Percentiles rank a stretch among this genome's conserved stretches.
phyloP scores from a whole-genome alignment of 495 filamentous ascomycete genomes.

The Neurospora sp. region DNA sequence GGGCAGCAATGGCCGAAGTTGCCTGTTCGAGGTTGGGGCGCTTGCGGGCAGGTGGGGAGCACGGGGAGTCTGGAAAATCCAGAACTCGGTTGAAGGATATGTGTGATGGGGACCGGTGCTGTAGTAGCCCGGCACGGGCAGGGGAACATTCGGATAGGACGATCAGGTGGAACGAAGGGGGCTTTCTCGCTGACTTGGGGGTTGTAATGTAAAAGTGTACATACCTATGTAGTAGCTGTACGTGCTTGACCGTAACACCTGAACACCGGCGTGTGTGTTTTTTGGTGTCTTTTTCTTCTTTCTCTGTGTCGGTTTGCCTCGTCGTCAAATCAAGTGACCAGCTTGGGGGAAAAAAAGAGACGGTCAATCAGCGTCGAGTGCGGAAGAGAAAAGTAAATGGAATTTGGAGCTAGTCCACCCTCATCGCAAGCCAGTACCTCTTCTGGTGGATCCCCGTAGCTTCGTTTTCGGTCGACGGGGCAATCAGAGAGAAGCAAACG shows the following conservation, averaged over 20 bases:
- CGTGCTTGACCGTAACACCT: background rate
- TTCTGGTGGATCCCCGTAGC: background rate
- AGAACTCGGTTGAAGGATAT: slow-evolving; percentile 12
- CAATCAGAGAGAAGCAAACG: slow-evolving; percentile 18
- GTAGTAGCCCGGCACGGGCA: slow-evolving; percentile 3
- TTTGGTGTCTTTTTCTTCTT: background rate
- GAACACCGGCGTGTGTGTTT: background rate
- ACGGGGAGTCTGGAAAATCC: slow-evolving; percentile 5
- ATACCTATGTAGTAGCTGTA: background rate
- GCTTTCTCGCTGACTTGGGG: background rate
- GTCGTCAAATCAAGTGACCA: background rate
- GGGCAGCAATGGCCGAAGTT: slow-evolving; percentile 22
- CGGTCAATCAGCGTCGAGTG: background rate
- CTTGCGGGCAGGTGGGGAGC: slow-evolving; percentile 12
- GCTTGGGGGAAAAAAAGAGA: background rate
- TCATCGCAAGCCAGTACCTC: background rate
- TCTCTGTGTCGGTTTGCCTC: background rate
- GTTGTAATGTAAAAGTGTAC: background rate
- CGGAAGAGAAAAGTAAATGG: background rate
- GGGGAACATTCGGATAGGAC: background rate
- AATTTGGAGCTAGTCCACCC: background rate
- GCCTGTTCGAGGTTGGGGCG: slow-evolving; percentile 7
- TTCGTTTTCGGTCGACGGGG: slow-evolving; percentile 1
- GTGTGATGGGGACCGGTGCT: slow-evolving; percentile 15
- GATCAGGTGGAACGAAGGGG: slow-evolving; percentile 1